phyloP scores from a whole-genome alignment of 2,329 filamentous ascomycete genomes.

The Fusarium circinatum region DNA sequence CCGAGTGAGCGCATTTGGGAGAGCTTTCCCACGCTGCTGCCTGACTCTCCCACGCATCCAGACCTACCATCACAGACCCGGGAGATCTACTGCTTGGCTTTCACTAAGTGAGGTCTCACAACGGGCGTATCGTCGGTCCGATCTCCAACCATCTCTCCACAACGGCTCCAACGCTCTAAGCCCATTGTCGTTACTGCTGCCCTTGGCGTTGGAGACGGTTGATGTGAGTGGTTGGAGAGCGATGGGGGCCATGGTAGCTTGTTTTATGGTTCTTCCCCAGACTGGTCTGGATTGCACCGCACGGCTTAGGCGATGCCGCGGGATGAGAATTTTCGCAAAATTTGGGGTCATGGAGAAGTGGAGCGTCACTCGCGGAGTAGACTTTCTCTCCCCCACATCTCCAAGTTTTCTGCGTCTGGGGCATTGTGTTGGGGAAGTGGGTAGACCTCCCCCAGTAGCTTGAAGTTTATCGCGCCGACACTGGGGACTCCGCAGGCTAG shows the following conservation, averaged over 20 bases:
- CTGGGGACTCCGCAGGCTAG: neutral
- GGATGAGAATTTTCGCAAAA: slow-evolving; percentile 5
- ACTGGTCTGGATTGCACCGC: slow-evolving; percentile 14
- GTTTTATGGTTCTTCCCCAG: slow-evolving; percentile 38
- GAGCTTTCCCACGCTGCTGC: neutral
- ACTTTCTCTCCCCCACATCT: slow-evolving; percentile 13
- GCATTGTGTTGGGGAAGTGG: slow-evolving; percentile 34
- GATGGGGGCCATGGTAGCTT: slow-evolving; percentile 7
- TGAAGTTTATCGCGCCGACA: slow-evolving; percentile 3
- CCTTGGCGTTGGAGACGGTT: neutral
- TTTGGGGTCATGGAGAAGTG: slow-evolving; percentile 23
- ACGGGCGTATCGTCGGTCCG: slow-evolving; percentile 30
- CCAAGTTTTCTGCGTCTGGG: slow-evolving; percentile 21
- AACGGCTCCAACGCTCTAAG: neutral
- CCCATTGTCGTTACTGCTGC: neutral
- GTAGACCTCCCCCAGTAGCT: neutral
- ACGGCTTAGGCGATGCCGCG: slow-evolving; percentile 17
- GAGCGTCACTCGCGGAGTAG: neutral
- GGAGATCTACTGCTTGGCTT: slow-evolving; percentile 20
- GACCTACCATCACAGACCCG: neutral
- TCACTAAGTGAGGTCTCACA: slow-evolving; percentile 9
- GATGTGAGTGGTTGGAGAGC: neutral
- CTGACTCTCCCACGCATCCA: neutral
- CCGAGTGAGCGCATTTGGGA: neutral
- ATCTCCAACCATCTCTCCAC: slow-evolving; percentile 14